Evolutionary conservation across 2,329 filamentous ascomycete species (phyloP).

Genomic region (Coniochaeta ligniaria): DNA sequence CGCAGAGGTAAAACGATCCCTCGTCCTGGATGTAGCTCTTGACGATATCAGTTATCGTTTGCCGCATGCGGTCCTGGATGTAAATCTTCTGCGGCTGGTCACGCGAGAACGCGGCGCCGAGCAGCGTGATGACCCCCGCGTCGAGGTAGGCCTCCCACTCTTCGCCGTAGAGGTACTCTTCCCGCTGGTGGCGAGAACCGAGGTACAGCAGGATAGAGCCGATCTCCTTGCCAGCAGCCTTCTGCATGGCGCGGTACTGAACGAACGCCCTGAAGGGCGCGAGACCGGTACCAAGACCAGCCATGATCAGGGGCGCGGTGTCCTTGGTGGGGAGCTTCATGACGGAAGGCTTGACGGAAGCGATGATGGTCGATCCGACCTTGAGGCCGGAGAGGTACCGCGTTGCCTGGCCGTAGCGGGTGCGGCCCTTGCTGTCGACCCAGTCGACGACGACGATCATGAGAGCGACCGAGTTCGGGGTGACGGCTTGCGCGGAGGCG

Average conservation of each 20-base stretch:
- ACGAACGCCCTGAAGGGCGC: conserved; percentile 99
- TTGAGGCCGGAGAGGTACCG: conserved; percentile 75
- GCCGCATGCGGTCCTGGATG: conserved; percentile 95
- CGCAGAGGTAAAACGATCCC: conserved; percentile 94
- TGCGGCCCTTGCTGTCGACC: conserved; percentile 81
- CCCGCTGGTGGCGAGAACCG: conserved; percentile 91
- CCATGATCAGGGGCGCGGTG: conserved; percentile 95
- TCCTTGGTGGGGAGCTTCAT: conserved; percentile 94
- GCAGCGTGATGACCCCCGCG: conserved; percentile 87
- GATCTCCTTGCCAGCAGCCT: conserved; percentile 93
- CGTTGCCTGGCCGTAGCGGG: conserved; percentile 88
- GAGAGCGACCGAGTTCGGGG: conserved; percentile 79
- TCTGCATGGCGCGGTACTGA: conserved; percentile 96
- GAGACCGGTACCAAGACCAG: conserved; percentile 93
- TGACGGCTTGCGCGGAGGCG: conserved; percentile 91
- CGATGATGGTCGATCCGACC: conserved; percentile 73
- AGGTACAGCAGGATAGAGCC: conserved; percentile 92
- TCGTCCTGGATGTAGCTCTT: conserved; percentile 81
- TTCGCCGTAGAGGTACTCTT: conserved; percentile 98
- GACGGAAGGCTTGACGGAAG: conserved; percentile 93
- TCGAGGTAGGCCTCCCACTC: conserved; percentile 99
- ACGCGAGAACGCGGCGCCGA: conserved; percentile 90
- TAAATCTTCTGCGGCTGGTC: conserved; percentile 99
- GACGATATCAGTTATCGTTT: conserved; percentile 76
- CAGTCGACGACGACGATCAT: conserved; percentile 98